Base-by-base conservation (phyloP, 164 flowering plant genomes). In the Aristolochia fimbriata region DNA sequence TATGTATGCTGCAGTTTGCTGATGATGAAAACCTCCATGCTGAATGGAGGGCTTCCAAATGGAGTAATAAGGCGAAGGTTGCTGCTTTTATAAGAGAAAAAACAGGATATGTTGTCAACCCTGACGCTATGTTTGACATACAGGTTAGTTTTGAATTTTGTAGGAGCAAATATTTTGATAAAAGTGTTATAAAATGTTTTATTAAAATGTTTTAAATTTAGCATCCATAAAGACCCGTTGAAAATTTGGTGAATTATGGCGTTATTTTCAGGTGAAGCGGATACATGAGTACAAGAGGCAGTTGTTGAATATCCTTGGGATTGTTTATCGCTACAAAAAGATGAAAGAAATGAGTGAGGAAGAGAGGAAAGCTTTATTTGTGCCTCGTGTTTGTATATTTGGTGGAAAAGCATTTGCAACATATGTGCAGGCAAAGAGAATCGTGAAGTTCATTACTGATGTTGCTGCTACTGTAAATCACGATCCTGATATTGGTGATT, bases 331-430 rank as follows among this genome's bases (percentile, higher is more conserved):
- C 65, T 88, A 92, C 75, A 92, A 84, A 68, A 79, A 77, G 77
- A 88, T 92, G 98, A 92, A 92, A 78, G 98, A 87, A 79, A 81
- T 85, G 98, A 81, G 63, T 65, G 81, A 81, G 21, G 70, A 59
- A 54, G 96, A 88, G 62, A 82, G 98, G 76, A 73, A 81, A 65
- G 74, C 21, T 7, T 80, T 71, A 64, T 85, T 75, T 76, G 93
- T 79, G 66, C 98, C 98, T 21, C 80, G 98, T 61, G 96, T 92
- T 52, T 88, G 98, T 70, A 83, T 92, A 65, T 87, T 92, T 79
- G 98, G 98, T 53, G 98, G 98, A 52, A 92, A 92, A 76, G 98
- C 98, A 55, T 92, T 92, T 80, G 81, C 98, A 19, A 92, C 96
- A 17, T 92, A 92, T 68, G 82, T 81, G 57, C 96, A 92, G 66